A percentile compares a stretch with the other conserved stretches of the same genome.
These are phyloP conservation scores for Eucalyptus sp. DNA, from an alignment of 345 rosid species.

Conservation along the genomic window DNA sequence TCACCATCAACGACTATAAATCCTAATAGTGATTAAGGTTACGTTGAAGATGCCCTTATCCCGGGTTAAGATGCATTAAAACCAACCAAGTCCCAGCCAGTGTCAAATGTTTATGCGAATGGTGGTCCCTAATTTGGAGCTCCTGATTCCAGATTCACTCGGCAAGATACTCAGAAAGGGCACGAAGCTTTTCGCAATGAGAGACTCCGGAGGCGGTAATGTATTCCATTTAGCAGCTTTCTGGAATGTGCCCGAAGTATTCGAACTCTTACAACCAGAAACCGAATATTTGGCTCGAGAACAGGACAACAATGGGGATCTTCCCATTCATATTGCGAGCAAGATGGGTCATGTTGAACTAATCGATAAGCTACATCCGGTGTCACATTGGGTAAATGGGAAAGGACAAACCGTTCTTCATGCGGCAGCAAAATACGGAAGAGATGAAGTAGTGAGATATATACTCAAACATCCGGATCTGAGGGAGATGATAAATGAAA, in stretches of 20 bases:
- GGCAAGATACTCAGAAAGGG: rapidly evolving
- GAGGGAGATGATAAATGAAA: neutral
- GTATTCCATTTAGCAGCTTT: neutral
- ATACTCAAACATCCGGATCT: neutral
- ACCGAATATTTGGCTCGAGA: neutral
- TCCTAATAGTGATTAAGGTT: neutral
- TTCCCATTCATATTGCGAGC: neutral
- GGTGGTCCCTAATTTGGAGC: neutral
- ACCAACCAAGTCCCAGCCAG: neutral
- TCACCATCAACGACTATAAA: neutral
- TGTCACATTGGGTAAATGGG: neutral
- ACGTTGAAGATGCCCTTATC: neutral
- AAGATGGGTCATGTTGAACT: neutral
- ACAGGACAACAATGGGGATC: neutral
- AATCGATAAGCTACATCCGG: neutral
- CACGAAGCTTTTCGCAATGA: neutral
- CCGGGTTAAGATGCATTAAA: neutral
- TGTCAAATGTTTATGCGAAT: neutral
- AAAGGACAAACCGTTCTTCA: neutral
- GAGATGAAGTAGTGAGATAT: rapidly evolving
- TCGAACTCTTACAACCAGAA: neutral
- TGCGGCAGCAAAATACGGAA: neutral
- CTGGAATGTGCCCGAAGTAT: neutral
- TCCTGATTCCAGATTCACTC: neutral
- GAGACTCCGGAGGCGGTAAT: neutral